Percentiles rank a stretch among this genome's conserved stretches.
Evolutionary conservation across 768 basidiomycete genomes (phyloP).

Genomic region (Infundibulicybe gibba): DNA sequence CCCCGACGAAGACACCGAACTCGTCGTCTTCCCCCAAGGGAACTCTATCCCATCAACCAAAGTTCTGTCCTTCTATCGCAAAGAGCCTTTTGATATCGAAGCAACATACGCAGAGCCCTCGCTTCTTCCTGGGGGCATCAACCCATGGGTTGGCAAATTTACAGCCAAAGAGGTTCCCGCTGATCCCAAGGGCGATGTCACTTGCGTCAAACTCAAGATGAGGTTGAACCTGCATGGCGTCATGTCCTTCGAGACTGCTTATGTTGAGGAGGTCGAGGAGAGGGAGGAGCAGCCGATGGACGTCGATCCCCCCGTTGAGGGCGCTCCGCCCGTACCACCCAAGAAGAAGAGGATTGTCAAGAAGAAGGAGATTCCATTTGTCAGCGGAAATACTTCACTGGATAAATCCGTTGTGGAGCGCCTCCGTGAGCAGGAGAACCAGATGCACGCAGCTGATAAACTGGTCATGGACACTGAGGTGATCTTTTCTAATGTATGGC

Average conservation of each 20-base stretch:
- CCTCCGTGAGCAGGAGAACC: conserved; percentile 76
- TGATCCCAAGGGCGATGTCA: conserved; percentile 65
- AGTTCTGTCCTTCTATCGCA: conserved; percentile 92
- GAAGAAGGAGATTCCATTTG: conserved; percentile 80
- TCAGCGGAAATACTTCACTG: conserved; percentile 60
- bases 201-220: conserved; percentile 88
- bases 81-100: conserved; percentile 84
- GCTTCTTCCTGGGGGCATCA: conserved; percentile 70
- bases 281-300: conserved; percentile 75
- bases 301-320: conserved; percentile 43
- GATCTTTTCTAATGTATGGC: conserved; percentile 13
- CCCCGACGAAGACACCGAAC: conserved; percentile 86
- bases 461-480: conserved; percentile 98
- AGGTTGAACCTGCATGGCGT: conserved; percentile 84
- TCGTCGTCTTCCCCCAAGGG: conserved; percentile 84
- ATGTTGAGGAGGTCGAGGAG: conserved; percentile 81
- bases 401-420: conserved; percentile 62
- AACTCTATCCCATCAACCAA: conserved; percentile 92
- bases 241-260: conserved; percentile 82
- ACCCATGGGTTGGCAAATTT: conserved; percentile 83
- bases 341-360: conserved; percentile 86
- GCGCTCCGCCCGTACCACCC: conserved; percentile 41
- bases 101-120: conserved; percentile 76
- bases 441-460: conserved; percentile 91
- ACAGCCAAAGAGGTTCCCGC: conserved; percentile 78